Base-by-base conservation (phyloP, 2,329 filamentous ascomycete genomes). In the Pseudogymnoascus sp. region DNA sequence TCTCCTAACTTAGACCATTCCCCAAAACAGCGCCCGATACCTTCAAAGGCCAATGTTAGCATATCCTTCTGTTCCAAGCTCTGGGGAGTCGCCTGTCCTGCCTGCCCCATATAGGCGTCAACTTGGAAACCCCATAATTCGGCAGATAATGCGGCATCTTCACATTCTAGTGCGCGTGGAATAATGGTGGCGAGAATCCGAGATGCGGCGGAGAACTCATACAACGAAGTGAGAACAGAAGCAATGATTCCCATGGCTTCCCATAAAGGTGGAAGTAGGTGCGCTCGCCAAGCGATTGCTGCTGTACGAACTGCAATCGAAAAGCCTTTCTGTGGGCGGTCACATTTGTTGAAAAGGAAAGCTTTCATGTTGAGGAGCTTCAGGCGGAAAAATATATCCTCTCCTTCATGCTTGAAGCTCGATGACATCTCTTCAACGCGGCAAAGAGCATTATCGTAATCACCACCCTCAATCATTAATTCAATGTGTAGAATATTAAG, bases 61-160 rank as follows among this genome's bases (percentile, higher is more conserved):
- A 78, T 75, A 65, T 81, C 77, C 59, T 78, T 80, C 58, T 74
- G 70, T 61, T 75, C 74, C 3, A 71, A 66, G 5, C 72, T 69
- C 11, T 62, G 63, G 63, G 67, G 65, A 63, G 32, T 65, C 67
- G 63, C 63, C 66, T 77, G 64, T 37, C 84, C 81, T 0, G 85
- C 86, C 61, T 86, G 72, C 0, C 87, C 87, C 73, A 89, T 84
- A 63, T 83, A 80, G 0, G 84, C 81, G 69, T 89, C 86, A 0
- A 80, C 84, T 7, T 88, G 76, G 12, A 80, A 74, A 1, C 79
- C 80, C 70, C 87, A 87, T 12, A 84, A 76, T 8, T 77, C 76
- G 1, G 82, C 86, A 7, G 77, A 77, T 1, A 88, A 74, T 22
- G 77, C 73, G 20, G 77, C 77, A 65, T 88, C 83, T 57, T 81